Percentiles rank a stretch among this genome's conserved stretches.
These are phyloP conservation scores for Penicillium crustosum DNA, from an alignment of 2,329 filamentous ascomycete genomes.

Conservation along the genomic window DNA sequence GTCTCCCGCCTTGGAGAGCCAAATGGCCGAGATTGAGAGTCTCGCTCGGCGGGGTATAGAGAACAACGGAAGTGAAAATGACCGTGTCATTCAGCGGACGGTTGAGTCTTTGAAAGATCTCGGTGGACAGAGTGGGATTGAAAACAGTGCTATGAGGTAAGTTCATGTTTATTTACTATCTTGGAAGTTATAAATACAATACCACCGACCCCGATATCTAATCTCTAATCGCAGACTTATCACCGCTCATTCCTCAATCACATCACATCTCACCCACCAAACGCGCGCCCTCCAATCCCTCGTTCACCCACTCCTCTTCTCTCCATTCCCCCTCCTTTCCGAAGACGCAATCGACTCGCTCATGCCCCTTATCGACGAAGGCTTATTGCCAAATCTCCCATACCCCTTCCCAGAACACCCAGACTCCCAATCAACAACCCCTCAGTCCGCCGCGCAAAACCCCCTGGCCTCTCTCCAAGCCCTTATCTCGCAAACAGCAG, in stretches of 20 bases:
- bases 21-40: constrained; percentile 57
- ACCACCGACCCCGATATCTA: not conserved
- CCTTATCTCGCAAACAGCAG: constrained; percentile 68
- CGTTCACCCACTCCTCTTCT: constrained; percentile 59
- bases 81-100: constrained; percentile 54
- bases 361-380: constrained; percentile 55
- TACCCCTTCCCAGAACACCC: constrained; percentile 40
- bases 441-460: constrained; percentile 33
- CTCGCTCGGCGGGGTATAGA: constrained; percentile 55
- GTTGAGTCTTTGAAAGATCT: constrained; percentile 54
- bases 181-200: not conserved
- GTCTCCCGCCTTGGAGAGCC: constrained; percentile 54
- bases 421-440: constrained; percentile 31
- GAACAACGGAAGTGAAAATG: constrained; percentile 52
- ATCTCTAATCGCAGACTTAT: constrained; percentile 48
- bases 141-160: constrained; percentile 57
- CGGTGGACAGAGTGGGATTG: constrained; percentile 56
- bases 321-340: constrained; percentile 54
- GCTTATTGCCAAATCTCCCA: constrained; percentile 54
- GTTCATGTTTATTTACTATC: constrained; percentile 28
- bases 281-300: constrained; percentile 60
- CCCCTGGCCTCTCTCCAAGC: constrained; percentile 66
- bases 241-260: constrained; percentile 58
- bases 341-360: constrained; percentile 57
- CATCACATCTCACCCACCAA: constrained; percentile 61